A percentile compares a stretch with the other conserved stretches of the same genome.
These are phyloP conservation scores for Epichloe amarillans DNA, from an alignment of 2,329 filamentous ascomycete genomes.

Conservation along the genomic window DNA sequence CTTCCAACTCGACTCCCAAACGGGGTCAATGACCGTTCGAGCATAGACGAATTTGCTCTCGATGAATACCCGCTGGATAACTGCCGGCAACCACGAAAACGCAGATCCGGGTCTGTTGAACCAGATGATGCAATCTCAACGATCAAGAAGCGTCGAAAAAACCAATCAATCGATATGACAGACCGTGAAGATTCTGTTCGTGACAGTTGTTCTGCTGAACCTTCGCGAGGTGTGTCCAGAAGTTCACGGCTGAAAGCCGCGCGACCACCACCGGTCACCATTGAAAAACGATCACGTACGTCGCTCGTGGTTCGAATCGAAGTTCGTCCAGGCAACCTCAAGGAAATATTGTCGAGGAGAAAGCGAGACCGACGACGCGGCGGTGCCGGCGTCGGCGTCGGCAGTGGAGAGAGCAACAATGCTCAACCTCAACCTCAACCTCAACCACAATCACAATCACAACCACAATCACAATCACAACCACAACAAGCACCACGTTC, in stretches of 20 bases:
- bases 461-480: too few relatives aligned
- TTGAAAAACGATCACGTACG: slow-evolving; percentile 24
- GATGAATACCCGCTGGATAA: slow-evolving; percentile 64
- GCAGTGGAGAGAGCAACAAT: not conserved
- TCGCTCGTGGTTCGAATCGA: slow-evolving; percentile 23
- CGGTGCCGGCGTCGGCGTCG: slow-evolving; percentile 7
- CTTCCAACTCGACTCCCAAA: slow-evolving; percentile 26
- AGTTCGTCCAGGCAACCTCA: slow-evolving; percentile 24
- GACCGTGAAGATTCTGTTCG: slow-evolving; percentile 22
- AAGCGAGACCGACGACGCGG: slow-evolving; percentile 20
- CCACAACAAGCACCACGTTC: slow-evolving; percentile 11
- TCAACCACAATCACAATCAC: too few relatives aligned
- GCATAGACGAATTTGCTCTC: slow-evolving; percentile 60
- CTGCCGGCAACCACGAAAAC: slow-evolving; percentile 66
- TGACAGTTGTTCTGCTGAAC: slow-evolving; percentile 14
- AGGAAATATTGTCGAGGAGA: slow-evolving; percentile 22
- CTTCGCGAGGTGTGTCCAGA: slow-evolving; percentile 28
- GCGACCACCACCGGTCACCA: slow-evolving; percentile 26
- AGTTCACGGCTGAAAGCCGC: slow-evolving; percentile 41
- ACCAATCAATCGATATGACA: slow-evolving; percentile 30
- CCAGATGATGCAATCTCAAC: slow-evolving; percentile 40
- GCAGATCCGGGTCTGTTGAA: slow-evolving; percentile 65
- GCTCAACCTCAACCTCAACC: too few relatives aligned
- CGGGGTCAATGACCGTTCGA: slow-evolving; percentile 38
- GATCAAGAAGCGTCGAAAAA: slow-evolving; percentile 41